Evolutionary conservation across 805 yeast genomes (phyloP).

Genomic region (Candida vaughaniae): DNA sequence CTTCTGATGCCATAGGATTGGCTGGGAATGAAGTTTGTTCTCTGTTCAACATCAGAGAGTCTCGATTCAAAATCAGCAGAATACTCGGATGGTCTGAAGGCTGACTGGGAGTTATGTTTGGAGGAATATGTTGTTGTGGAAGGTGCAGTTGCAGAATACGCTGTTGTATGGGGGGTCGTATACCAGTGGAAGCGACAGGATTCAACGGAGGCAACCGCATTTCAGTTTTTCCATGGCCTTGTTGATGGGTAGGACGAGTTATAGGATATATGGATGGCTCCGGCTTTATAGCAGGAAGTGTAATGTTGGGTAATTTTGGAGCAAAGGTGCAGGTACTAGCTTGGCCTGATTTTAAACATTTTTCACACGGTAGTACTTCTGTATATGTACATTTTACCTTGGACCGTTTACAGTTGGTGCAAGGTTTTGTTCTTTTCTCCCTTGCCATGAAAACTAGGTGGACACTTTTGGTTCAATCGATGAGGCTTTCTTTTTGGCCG

Average conservation of each 20-base stretch:
- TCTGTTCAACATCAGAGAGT: no score
- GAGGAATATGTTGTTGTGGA: constrained; percentile 1
- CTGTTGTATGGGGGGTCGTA: not conserved
- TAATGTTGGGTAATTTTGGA: constrained; percentile 47
- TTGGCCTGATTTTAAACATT: constrained; percentile 52
- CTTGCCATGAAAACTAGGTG: constrained; percentile 28
- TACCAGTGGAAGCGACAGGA: not conserved
- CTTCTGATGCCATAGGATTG: not conserved
- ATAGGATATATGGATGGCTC: no score
- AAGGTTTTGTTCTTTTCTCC: constrained; percentile 54
- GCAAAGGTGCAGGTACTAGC: constrained; percentile 53
- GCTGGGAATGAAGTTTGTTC: no score
- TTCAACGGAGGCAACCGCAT: constrained; percentile 5
- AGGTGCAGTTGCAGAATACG: not conserved
- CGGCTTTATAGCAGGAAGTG: constrained; percentile 22
- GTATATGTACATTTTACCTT: constrained; percentile 61
- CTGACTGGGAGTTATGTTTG: not conserved
- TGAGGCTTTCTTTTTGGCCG: no score
- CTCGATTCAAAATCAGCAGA: no score
- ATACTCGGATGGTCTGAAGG: not conserved
- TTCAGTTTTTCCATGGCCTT: not conserved
- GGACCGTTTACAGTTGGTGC: constrained; percentile 59
- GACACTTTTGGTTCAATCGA: no score
- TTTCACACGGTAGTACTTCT: constrained; percentile 50
- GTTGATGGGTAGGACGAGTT: no score